These are phyloP conservation scores for Xylaria sp. DNA, from an alignment of 2,329 filamentous ascomycete genomes.

Conservation along the genomic window DNA sequence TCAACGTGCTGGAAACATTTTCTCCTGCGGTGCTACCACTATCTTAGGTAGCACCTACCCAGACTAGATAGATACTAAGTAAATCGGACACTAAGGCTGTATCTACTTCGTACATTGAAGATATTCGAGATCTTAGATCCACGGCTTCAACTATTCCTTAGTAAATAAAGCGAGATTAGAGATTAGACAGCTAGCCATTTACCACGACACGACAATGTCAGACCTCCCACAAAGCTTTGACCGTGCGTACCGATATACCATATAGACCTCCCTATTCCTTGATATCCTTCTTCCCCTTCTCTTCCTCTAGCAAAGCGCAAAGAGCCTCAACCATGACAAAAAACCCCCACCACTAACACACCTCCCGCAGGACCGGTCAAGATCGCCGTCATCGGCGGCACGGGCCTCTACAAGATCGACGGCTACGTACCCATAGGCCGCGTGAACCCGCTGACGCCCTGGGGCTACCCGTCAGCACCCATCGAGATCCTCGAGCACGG, in stretches of 20 bases:
- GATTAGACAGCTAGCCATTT: background rate
- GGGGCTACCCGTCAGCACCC: constrained; percentile 80
- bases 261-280: background rate
- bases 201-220: constrained; percentile 54
- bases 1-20: constrained; percentile 29
- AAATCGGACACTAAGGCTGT: background rate
- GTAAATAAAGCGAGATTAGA: constrained; percentile 1
- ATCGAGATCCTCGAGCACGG: constrained; percentile 91
- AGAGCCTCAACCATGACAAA: background rate
- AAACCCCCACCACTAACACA: constrained; percentile 20
- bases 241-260: constrained; percentile 55
- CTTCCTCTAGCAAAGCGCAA: background rate
- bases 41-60: too few relatives aligned
- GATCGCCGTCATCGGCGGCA: constrained; percentile 93
- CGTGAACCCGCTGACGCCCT: constrained; percentile 83
- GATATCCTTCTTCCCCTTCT: background rate
- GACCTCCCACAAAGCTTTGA: constrained; percentile 69
- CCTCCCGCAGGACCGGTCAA: constrained; percentile 71
- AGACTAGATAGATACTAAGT: constrained; percentile 5
- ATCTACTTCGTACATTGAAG: too few relatives aligned
- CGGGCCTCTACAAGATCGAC: constrained; percentile 87
- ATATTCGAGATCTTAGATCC: background rate
- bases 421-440: constrained; percentile 86
- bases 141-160: background rate
- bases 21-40: background rate